These are phyloP conservation scores for Ceratorhiza oryzae-sativae DNA, from an alignment of 1,284 basidiomycete species.

Conservation along the genomic window DNA sequence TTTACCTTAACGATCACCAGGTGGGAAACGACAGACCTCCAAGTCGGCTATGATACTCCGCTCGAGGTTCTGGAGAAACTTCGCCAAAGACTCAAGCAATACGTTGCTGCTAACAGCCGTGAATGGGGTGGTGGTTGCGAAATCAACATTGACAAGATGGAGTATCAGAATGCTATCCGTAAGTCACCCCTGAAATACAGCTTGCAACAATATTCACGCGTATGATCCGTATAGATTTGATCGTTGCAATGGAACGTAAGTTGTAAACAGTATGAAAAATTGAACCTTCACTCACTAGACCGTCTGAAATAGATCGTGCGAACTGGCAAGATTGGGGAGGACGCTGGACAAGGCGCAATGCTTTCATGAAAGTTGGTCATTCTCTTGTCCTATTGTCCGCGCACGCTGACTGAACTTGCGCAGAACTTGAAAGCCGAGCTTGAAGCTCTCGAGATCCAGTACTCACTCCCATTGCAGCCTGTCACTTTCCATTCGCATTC, in stretches of 20 bases:
- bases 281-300: not conserved
- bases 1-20: slow-evolving; percentile 52
- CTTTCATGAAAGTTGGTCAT: slow-evolving; percentile 41
- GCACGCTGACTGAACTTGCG: slow-evolving; percentile 45
- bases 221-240: slow-evolving; percentile 52
- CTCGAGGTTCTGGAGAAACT: slow-evolving; percentile 73
- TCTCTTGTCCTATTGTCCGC: not conserved
- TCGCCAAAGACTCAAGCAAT: slow-evolving; percentile 63
- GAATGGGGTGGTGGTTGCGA: slow-evolving; percentile 61
- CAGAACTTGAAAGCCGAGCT: slow-evolving; percentile 69
- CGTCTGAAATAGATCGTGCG: slow-evolving; percentile 61
- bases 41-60: slow-evolving; percentile 69
- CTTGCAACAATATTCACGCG: not conserved
- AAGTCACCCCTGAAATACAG: not conserved
- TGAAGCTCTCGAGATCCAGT: slow-evolving; percentile 74
- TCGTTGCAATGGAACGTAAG: slow-evolving; percentile 79
- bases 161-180: slow-evolving; percentile 71
- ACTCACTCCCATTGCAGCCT: slow-evolving; percentile 75
- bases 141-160: slow-evolving; percentile 57
- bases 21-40: slow-evolving; percentile 78
- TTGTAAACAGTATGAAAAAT: slow-evolving; percentile 39
- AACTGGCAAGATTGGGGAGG: slow-evolving; percentile 91
- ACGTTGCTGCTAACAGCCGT: slow-evolving; percentile 69
- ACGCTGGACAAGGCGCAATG: slow-evolving; percentile 54
- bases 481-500: slow-evolving; percentile 57